Evolutionary conservation across 306 rosid genomes (phyloP).

Genomic region (Medicago ruthenica): DNA sequence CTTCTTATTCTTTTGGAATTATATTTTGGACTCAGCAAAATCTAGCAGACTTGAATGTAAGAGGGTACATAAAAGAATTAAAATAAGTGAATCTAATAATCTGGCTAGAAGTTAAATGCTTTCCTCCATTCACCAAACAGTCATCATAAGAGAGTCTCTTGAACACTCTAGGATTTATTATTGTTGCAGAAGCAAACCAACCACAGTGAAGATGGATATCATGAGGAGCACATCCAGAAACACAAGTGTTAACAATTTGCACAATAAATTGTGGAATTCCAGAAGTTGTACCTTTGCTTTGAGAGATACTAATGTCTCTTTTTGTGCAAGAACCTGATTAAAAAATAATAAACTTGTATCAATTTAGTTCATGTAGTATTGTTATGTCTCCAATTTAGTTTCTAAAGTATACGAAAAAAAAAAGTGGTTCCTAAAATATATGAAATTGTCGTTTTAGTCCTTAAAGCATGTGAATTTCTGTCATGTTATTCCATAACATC

Average conservation of each 20-base stretch:
- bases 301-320: slow-evolving; percentile 71
- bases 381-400: neutral
- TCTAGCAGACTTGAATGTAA: slow-evolving; percentile 63
- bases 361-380: neutral
- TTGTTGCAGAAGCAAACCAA: slow-evolving; percentile 76
- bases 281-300: slow-evolving; percentile 53
- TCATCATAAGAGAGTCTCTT: slow-evolving; percentile 69
- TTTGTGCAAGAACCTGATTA: slow-evolving; percentile 56
- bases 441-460: neutral
- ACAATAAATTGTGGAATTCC: slow-evolving; percentile 72
- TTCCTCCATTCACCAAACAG: slow-evolving; percentile 74
- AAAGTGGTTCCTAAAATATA: neutral
- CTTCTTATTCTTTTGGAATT: no score
- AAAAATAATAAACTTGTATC: neutral
- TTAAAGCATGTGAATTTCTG: neutral
- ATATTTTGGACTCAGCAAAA: slow-evolving; percentile 50
- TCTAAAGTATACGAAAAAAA: neutral
- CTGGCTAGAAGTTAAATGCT: slow-evolving; percentile 50
- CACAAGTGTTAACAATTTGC: slow-evolving; percentile 70
- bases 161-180: slow-evolving; percentile 61
- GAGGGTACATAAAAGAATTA: slow-evolving; percentile 69
- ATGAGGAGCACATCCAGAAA: slow-evolving; percentile 62
- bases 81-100: slow-evolving; percentile 67
- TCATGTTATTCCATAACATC: neutral
- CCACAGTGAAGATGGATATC: slow-evolving; percentile 73